Percentiles rank a stretch among this genome's conserved stretches.
These are phyloP conservation scores for Solanum sejunctum DNA, from an alignment of 257 asterid species.

Conservation along the genomic window DNA sequence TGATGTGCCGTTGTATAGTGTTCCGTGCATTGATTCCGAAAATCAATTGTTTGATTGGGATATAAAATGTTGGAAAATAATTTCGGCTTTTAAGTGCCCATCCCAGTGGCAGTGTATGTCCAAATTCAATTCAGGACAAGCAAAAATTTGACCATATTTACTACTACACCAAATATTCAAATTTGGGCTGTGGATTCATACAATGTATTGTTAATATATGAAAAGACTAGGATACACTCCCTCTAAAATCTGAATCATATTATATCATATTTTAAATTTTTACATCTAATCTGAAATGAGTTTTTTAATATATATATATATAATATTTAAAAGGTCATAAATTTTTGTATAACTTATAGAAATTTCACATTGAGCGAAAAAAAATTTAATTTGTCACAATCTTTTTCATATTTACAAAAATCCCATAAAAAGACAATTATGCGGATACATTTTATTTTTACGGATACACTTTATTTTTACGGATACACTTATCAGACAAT, in stretches of 20 bases:
- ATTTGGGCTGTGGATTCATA: neutral
- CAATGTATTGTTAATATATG: neutral
- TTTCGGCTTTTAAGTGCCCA: neutral
- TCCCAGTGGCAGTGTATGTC: neutral
- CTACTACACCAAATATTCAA: neutral
- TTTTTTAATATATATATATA: neutral
- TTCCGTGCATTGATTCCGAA: neutral
- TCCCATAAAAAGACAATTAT: no score
- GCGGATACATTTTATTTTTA: neutral
- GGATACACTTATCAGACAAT: no score
- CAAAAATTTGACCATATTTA: neutral
- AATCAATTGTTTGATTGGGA: neutral
- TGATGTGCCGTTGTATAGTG: constrained; percentile 10
- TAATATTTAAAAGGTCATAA: no score
- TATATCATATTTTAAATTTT: neutral
- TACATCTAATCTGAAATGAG: neutral
- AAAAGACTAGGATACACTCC: neutral
- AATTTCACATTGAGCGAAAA: no score
- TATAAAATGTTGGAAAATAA: neutral
- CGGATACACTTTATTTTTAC: neutral
- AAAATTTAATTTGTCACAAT: no score
- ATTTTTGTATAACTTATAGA: neutral
- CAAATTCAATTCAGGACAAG: neutral
- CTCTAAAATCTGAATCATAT: neutral
- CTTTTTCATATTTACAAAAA: no score